A percentile compares a stretch with the other conserved stretches of the same genome.
phyloP scores from a whole-genome alignment of 148 eudicot species.

The Euryodendron excelsum region DNA sequence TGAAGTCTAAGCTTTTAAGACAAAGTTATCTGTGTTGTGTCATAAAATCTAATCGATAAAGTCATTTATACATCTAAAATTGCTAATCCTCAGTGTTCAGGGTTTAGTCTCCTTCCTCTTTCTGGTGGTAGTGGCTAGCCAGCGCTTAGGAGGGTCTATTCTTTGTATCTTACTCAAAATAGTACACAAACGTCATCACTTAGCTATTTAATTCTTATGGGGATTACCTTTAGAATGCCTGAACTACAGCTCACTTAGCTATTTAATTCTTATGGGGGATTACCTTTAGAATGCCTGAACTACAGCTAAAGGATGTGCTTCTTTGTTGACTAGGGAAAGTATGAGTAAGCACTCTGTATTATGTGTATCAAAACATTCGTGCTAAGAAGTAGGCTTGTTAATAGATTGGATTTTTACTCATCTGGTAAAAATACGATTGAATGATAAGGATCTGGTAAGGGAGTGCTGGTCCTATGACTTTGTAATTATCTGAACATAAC shows the following conservation, averaged over 20 bases:
- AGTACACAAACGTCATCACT: too few relatives aligned
- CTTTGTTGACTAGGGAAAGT: background rate
- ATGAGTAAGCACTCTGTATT: background rate
- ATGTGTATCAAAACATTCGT: background rate
- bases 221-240: background rate
- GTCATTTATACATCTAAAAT: background rate
- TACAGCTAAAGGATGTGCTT: background rate
- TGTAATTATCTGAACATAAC: too few relatives aligned
- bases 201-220: background rate
- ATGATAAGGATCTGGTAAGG: too few relatives aligned
- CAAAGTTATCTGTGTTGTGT: too few relatives aligned
- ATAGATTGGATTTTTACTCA: background rate
- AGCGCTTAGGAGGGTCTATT: too few relatives aligned
- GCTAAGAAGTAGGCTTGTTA: background rate
- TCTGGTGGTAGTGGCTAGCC: background rate
- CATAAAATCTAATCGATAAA: too few relatives aligned
- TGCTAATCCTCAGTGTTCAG: background rate
- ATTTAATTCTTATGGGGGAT: background rate
- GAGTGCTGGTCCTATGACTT: too few relatives aligned
- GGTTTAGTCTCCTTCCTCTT: background rate
- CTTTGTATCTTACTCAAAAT: background rate
- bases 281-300: background rate
- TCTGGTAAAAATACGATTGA: background rate
- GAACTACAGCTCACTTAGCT: background rate
- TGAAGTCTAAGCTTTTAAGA: too few relatives aligned